A percentile compares a stretch with the other conserved stretches of the same genome.
Evolutionary conservation across 148 eudicot species (phyloP).

Genomic region (Beta vulgaris): DNA sequence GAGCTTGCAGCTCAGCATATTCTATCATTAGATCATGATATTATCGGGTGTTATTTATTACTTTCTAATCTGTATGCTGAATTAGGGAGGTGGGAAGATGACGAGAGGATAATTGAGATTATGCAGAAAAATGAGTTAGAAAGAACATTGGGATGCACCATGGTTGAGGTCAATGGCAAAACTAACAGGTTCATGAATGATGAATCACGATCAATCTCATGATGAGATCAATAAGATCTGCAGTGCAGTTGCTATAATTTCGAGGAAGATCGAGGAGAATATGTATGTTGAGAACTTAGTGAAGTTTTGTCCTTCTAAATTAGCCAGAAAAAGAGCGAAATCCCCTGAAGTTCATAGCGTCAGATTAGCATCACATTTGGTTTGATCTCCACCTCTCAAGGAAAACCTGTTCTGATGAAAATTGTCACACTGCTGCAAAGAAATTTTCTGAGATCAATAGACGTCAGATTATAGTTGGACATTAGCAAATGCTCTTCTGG

Average conservation of each 20-base stretch:
- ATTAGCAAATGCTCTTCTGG: conserved; percentile 72
- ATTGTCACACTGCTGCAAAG: conserved; percentile 56
- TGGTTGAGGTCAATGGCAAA: conserved; percentile 38
- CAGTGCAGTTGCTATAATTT: conserved; percentile 42
- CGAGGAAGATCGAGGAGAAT: conserved; percentile 42
- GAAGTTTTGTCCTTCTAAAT: conserved; percentile 41
- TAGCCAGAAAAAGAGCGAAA: conserved; percentile 33
- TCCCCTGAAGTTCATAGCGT: conserved; percentile 55
- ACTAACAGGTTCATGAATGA: conserved; percentile 38
- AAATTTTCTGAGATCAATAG: conserved; percentile 46
- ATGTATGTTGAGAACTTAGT: conserved; percentile 11
- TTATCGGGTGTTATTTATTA: conserved; percentile 54
- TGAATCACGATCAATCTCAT: conserved; percentile 51
- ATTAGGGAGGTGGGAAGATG: conserved; percentile 60
- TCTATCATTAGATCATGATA: conserved; percentile 41
- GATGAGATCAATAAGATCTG: conserved; percentile 37
- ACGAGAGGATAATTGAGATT: conserved; percentile 36
- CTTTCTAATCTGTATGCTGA: conserved; percentile 63
- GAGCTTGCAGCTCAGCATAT: conserved; percentile 51
- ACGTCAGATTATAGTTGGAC: conserved; percentile 72
- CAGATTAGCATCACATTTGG: conserved; percentile 58
- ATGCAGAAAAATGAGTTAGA: conserved; percentile 43
- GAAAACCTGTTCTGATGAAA: conserved; percentile 51
- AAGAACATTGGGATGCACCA: conserved; percentile 45
- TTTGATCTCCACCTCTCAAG: conserved; percentile 43